Base-by-base conservation (phyloP, 2,329 filamentous ascomycete species). In the Juglanconis oblonga region DNA sequence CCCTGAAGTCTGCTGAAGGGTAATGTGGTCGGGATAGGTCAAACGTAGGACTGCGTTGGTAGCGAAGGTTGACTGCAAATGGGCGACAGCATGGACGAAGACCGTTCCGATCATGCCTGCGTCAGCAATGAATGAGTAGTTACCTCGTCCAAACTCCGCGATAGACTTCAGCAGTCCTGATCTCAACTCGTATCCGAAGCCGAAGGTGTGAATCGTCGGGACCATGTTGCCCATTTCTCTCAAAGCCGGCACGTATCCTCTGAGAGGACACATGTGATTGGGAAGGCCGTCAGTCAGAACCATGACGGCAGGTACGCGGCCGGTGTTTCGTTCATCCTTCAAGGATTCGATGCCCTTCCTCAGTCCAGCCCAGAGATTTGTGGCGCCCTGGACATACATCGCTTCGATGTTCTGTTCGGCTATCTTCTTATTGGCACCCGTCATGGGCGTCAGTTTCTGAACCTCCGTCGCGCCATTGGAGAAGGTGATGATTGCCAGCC, bases 31-130 rank as follows among this genome's bases (percentile, higher is more conserved):
- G 0, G 76, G 70, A 52, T 77, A 79, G 0, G 65, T 71, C 24
- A 87, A 61, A 2, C 69, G 70, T 2, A 87, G 68, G 0, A 65
- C 71, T 3, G 79, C 79, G 1, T 75, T 72, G 4, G 74, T 80
- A 2, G 83, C 83, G 62, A 79, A 86, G 0, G 84, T 87, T 2
- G 80, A 78, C 65, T 85, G 84, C 2, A 87, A 68, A 64, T 87
- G 86, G 17, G 85, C 84, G 2, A 87, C 77, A 2, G 85, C 82
- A 65, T 87, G 83, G 3, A 86, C 77, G 62, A 87, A 87, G 3
- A 85, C 82, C 3, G 85, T 87, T 3, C 81, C 76, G 61, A 87
- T 82, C 83, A 87, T 86, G 61, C 83, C 81, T 0, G 82, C 79
- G 57, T 87, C 84, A 0, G 84, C 81, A 17, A 87, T 87, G 64